These are phyloP conservation scores for Penicillium odoratum DNA, from an alignment of 495 filamentous ascomycete genomes.

Conservation along the genomic window DNA sequence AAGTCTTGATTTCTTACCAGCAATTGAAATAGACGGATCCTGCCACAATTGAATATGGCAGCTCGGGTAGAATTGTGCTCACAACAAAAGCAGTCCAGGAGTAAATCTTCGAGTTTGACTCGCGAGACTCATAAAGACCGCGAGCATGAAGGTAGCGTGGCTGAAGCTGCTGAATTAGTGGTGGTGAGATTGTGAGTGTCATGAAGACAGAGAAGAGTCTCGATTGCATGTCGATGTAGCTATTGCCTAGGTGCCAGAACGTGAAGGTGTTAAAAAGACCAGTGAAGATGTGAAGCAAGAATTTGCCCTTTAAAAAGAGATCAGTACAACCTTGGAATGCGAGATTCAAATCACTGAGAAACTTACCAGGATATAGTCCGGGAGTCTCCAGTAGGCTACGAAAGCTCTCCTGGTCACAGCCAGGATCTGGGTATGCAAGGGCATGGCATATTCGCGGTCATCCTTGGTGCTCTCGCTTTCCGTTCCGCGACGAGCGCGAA, in stretches of 20 bases:
- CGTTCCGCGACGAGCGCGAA: slow-evolving; percentile 33
- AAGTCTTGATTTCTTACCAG: slow-evolving; percentile 43
- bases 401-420: slow-evolving; percentile 54
- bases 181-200: slow-evolving; percentile 63
- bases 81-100: slow-evolving; percentile 52
- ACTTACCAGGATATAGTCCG: slow-evolving; percentile 55
- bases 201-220: slow-evolving; percentile 72
- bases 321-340: too few relatives aligned
- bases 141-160: slow-evolving; percentile 49
- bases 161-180: slow-evolving; percentile 62
- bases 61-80: slow-evolving; percentile 49
- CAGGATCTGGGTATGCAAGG: slow-evolving; percentile 51
- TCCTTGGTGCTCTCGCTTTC: slow-evolving; percentile 38
- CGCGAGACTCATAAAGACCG: slow-evolving; percentile 47
- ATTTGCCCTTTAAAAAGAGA: slow-evolving; percentile 43
- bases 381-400: slow-evolving; percentile 59
- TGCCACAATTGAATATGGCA: slow-evolving; percentile 53
- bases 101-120: slow-evolving; percentile 53
- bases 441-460: slow-evolving; percentile 61
- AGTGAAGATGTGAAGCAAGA: slow-evolving; percentile 62
- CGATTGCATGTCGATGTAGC: slow-evolving; percentile 62
- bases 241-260: slow-evolving; percentile 60
- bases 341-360: background rate
- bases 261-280: slow-evolving; percentile 68
- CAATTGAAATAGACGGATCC: slow-evolving; percentile 57